Conservation (phyloP, 805 yeast genomes). For the Candida ipomoeae region DNA sequence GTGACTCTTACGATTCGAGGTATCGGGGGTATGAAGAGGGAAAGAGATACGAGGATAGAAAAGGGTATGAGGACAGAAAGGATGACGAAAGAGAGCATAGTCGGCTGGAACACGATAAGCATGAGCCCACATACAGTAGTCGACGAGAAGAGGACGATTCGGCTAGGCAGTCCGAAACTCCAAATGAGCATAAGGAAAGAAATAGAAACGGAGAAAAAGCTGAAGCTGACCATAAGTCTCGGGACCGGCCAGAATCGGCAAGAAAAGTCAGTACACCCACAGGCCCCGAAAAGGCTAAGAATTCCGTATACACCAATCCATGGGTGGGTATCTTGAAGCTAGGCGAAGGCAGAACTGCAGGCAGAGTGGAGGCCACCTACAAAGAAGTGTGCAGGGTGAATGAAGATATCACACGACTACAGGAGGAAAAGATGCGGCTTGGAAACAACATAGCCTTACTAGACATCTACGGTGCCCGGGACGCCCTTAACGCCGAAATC, state of each 20-base stretch:
- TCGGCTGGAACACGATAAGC: not conserved
- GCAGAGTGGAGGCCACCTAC: conserved; percentile 24
- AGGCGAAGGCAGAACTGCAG: conserved; percentile 23
- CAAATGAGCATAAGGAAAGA: not conserved
- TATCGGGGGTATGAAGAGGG: not conserved
- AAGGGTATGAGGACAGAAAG: not conserved
- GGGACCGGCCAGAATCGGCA: not conserved
- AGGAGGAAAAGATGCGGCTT: conserved; percentile 21
- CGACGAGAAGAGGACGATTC: not conserved
- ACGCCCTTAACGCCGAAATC: conserved; percentile 32
- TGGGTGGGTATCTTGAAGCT: conserved; percentile 32
- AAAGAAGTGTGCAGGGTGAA: conserved; percentile 24
- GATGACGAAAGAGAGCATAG: not conserved
- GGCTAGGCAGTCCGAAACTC: not conserved
- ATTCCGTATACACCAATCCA: conserved; percentile 18
- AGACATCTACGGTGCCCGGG: conserved; percentile 25
- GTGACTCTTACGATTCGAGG: not conserved
- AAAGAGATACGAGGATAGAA: not conserved
- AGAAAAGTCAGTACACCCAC: not conserved
- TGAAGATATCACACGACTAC: conserved; percentile 24
- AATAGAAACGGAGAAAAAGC: not conserved
- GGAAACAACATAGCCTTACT: conserved; percentile 10
- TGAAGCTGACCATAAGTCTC: not conserved
- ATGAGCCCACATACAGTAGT: not conserved
- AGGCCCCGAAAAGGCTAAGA: not conserved